Base-by-base conservation (phyloP, 148 eudicot species). In the Vaccinium myrtillus region DNA sequence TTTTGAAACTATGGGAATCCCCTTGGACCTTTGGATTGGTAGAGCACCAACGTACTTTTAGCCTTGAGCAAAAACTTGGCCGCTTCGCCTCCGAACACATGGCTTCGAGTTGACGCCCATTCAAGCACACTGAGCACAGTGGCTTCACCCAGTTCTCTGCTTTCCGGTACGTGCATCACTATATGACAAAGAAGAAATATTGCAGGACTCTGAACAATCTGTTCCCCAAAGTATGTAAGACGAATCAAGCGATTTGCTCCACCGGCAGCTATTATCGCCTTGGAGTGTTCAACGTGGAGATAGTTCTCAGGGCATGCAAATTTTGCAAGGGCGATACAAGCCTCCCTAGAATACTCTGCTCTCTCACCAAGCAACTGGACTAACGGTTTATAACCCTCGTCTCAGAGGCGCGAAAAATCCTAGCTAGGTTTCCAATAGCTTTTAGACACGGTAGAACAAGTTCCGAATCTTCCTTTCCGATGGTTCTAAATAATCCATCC, bases 291-390 rank as follows among this genome's bases (percentile, higher is more conserved):
- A 56, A 30, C 49, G 48, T 32, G 81, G 27, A 79, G 69, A 56
- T 79, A 79, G 69, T 79, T 79, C 4, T 79, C 81, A 11, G 14
- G 36, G 50, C 69, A 32, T 13, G 81, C 81, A 32, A 79, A 79
- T 48, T 79, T 79, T 3, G 48, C 3, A 5, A 79, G 81, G 2
- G 81, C 67, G 36, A 55, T 18, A 65, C 49, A 79, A 55, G 81
- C 81, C 43, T 79, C 81, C 48, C 23, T 56, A 30, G 49, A 55
- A 18, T 32, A 23, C 50, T 55, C 81, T 79, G 32, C 81, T 36
- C 25, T 36, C 25, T 32, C 67, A 2, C 56, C 81, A 3, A 79
- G 25, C 25, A 79, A 32, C 14, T 12, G 12, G 19, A 79, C 81
- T 36, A 79, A 18, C 1, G 81, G 81, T 48, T 32, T 79, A 79